Conservation (phyloP, 106 monocot species). For the Platanthera guangdongensis region DNA sequence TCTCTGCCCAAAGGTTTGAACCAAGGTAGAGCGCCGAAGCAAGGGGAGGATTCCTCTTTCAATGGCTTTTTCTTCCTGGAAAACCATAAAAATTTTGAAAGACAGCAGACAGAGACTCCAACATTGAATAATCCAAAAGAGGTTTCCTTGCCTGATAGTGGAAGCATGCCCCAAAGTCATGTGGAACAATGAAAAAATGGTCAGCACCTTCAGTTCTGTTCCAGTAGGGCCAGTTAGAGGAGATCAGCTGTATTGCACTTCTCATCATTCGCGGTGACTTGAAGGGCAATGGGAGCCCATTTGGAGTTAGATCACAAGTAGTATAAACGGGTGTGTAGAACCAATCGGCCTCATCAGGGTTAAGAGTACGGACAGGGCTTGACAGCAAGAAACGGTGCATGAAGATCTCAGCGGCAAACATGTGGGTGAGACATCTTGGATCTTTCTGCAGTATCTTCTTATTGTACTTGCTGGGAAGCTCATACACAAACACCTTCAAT, state of each 20-base stretch:
- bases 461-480: slow-evolving; percentile 82
- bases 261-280: slow-evolving; percentile 70
- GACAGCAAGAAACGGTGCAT: slow-evolving; percentile 85
- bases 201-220: slow-evolving; percentile 59
- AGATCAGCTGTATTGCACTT: slow-evolving; percentile 52
- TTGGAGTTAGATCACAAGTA: slow-evolving; percentile 68
- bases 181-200: slow-evolving; percentile 63
- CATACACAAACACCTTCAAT: slow-evolving; percentile 81
- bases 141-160: slow-evolving; percentile 41
- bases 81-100: not conserved
- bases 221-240: slow-evolving; percentile 62
- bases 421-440: slow-evolving; percentile 74
- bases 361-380: slow-evolving; percentile 71
- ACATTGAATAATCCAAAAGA: not conserved
- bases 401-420: slow-evolving; percentile 93
- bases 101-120: not conserved
- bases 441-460: slow-evolving; percentile 86
- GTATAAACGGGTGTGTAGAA: slow-evolving; percentile 77
- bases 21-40: slow-evolving; percentile 48
- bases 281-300: slow-evolving; percentile 54
- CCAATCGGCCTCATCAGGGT: slow-evolving; percentile 85
- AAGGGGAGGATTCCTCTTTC: slow-evolving; percentile 49
- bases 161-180: slow-evolving; percentile 69
- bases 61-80: slow-evolving; percentile 59
- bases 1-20: slow-evolving; percentile 58